Percentiles rank a stretch among this genome's conserved stretches.
Evolutionary conservation across 371 early-diverging fungal species (phyloP).

Genomic region (Mortierella sp.): DNA sequence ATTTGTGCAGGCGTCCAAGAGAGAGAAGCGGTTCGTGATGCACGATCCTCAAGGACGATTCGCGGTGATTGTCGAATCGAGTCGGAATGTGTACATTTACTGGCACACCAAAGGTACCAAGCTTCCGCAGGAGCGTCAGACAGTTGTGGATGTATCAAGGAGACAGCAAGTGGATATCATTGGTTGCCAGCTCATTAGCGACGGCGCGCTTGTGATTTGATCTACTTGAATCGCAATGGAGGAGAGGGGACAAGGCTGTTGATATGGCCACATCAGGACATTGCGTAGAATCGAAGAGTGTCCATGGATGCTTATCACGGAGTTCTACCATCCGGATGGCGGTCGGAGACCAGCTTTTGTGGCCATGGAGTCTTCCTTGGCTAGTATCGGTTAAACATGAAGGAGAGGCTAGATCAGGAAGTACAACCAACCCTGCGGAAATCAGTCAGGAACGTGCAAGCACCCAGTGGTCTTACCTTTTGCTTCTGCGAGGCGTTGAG

Average conservation of each 20-base stretch:
- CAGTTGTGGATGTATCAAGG: constrained; percentile 46
- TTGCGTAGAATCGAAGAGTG: no score
- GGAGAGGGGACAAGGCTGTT: no score
- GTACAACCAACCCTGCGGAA: no score
- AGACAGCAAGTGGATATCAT: constrained; percentile 55
- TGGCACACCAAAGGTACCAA: constrained; percentile 54
- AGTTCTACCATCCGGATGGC: neutral
- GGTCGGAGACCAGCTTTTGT: neutral
- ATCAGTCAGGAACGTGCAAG: no score
- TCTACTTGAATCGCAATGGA: no score
- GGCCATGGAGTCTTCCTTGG: constrained; percentile 2
- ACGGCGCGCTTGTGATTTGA: constrained; percentile 56
- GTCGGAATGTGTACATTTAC: constrained; percentile 77
- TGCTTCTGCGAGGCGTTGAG: constrained; percentile 54
- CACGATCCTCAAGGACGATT: constrained; percentile 63
- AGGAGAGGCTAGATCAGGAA: neutral
- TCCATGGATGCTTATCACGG: no score
- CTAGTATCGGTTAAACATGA: neutral
- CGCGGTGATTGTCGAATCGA: constrained; percentile 74
- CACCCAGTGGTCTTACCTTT: constrained; percentile 49
- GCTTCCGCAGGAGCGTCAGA: constrained; percentile 37
- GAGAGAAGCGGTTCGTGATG: constrained; percentile 71
- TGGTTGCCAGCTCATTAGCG: constrained; percentile 60
- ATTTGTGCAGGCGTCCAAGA: constrained; percentile 86
- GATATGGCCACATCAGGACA: no score